Percentiles rank a stretch among this genome's conserved stretches.
Conservation (phyloP, 257 asterid genomes). For the Penstemon eatonii region DNA sequence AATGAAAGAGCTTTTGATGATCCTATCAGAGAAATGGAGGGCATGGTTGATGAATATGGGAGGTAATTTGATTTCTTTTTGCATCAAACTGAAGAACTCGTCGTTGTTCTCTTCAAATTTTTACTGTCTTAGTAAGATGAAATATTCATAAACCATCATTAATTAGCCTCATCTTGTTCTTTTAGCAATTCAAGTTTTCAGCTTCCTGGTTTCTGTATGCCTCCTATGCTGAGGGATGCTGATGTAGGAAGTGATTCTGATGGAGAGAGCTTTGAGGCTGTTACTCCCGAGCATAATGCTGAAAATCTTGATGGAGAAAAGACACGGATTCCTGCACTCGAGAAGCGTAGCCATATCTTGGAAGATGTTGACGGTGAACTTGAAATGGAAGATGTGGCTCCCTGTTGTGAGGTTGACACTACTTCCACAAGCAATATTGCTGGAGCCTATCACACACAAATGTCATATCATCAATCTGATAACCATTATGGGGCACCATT, state of each 20-base stretch:
- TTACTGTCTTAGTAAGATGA: constrained; percentile 19
- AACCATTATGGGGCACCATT: constrained; percentile 33
- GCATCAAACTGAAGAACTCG: constrained; percentile 8
- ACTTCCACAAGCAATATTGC: constrained; percentile 40
- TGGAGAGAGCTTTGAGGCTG: constrained; percentile 89
- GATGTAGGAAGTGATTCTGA: constrained; percentile 76
- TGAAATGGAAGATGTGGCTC: constrained; percentile 97
- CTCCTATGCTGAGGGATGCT: constrained; percentile 72
- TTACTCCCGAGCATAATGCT: constrained; percentile 76
- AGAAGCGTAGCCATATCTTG: constrained; percentile 74
- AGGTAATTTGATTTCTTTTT: constrained; percentile 46
- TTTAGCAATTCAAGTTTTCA: constrained; percentile 87
- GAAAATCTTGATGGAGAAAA: constrained; percentile 47
- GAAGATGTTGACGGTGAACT: constrained; percentile 96
- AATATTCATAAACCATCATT: constrained; percentile 10
- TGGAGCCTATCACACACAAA: constrained; percentile 35
- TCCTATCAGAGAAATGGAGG: constrained; percentile 91
- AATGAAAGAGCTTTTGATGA: constrained; percentile 88
- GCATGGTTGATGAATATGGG: constrained; percentile 94
- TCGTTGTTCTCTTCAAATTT: not conserved
- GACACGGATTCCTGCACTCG: constrained; percentile 34
- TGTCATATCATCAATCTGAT: constrained; percentile 37
- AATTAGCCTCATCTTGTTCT: constrained; percentile 28
- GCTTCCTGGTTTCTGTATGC: constrained; percentile 84
- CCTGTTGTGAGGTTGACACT: constrained; percentile 51